Conservation (phyloP, 2,329 filamentous ascomycete species). For the Colletotrichum sp. region DNA sequence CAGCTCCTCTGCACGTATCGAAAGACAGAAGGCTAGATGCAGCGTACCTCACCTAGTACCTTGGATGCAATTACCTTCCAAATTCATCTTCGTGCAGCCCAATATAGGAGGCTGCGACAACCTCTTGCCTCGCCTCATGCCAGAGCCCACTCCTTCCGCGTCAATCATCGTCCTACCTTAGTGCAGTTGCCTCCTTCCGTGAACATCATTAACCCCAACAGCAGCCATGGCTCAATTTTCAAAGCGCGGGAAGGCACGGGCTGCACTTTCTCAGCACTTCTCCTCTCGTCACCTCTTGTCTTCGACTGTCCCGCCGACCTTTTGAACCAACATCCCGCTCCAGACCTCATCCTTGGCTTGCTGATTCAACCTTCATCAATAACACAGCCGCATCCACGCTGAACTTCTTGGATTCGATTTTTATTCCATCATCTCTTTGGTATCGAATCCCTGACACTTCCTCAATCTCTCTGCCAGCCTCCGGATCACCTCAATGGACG, state of each 20-base stretch:
- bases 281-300: background rate
- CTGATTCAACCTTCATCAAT: background rate
- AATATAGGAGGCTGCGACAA: background rate
- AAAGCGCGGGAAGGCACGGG: background rate
- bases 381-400: background rate
- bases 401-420: background rate
- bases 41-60: background rate
- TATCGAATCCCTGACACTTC: background rate
- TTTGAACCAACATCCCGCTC: background rate
- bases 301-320: background rate
- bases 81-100: background rate
- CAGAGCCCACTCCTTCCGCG: background rate
- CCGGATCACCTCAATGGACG: background rate
- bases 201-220: background rate
- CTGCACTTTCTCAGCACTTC: background rate
- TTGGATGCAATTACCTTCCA: background rate
- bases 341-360: background rate
- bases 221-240: background rate
- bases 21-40: background rate
- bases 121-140: background rate
- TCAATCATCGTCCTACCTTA: background rate
- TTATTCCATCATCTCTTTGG: background rate
- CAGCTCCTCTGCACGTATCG: background rate
- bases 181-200: background rate
- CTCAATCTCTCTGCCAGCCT: background rate